phyloP scores from a whole-genome alignment of 2,329 filamentous ascomycete species.

The Nemania sp. region DNA sequence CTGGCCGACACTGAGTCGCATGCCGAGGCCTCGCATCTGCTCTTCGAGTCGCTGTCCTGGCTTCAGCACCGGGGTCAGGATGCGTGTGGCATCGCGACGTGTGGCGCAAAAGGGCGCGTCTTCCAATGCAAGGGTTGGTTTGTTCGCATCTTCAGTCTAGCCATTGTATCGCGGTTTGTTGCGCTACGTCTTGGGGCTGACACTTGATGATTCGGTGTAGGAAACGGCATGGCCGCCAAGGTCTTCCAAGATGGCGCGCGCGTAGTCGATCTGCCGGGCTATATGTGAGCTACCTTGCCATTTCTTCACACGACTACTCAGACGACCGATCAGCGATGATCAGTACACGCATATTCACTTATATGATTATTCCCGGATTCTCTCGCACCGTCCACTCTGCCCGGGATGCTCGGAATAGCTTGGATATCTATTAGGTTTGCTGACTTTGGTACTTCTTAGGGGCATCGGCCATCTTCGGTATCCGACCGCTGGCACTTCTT shows the following conservation, averaged over 20 bases:
- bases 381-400: neutral
- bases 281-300: slow-evolving; percentile 53
- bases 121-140: slow-evolving; percentile 68
- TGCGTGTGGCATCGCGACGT: slow-evolving; percentile 73
- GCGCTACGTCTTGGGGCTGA: too few relatives aligned
- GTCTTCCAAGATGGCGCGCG: slow-evolving; percentile 74
- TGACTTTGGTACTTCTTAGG: slow-evolving; percentile 3
- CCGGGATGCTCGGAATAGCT: too few relatives aligned
- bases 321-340: too few relatives aligned
- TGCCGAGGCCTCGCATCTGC: slow-evolving; percentile 23
- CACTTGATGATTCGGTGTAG: slow-evolving; percentile 38
- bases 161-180: neutral
- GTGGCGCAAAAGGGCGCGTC: slow-evolving; percentile 69
- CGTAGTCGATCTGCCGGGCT: slow-evolving; percentile 71
- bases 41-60: slow-evolving; percentile 30
- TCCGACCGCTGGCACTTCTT: slow-evolving; percentile 76
- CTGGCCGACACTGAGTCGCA: slow-evolving; percentile 29
- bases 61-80: slow-evolving; percentile 46
- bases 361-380: neutral
- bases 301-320: neutral
- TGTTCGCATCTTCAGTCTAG: neutral
- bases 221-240: slow-evolving; percentile 75
- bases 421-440: neutral
- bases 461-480: slow-evolving; percentile 70
- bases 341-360: too few relatives aligned